These are phyloP conservation scores for Lycium barbarum DNA, from an alignment of 257 asterid species.

Conservation along the genomic window DNA sequence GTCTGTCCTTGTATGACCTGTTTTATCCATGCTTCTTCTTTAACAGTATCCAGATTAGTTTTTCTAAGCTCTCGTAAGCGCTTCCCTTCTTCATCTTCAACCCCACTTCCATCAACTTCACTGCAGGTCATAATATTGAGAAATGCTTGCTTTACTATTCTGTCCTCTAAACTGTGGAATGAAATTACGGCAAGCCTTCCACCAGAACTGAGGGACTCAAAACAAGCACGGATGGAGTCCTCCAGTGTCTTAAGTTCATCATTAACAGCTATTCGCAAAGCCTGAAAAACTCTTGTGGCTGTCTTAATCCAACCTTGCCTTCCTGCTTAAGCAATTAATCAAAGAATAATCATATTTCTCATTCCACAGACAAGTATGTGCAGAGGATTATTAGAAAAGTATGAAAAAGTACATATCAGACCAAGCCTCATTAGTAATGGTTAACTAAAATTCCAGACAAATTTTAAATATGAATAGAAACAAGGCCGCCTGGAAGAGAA, in stretches of 20 bases:
- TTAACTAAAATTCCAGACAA: not conserved
- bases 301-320: conserved; percentile 99
- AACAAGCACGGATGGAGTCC: conserved; percentile 67
- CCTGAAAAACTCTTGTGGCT: conserved; percentile 93
- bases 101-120: conserved; percentile 41
- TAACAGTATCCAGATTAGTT: conserved; percentile 30
- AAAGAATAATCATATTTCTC: conserved; percentile 22
- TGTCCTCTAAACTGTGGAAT: conserved; percentile 96
- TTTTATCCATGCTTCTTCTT: conserved; percentile 74
- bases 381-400: not conserved
- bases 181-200: conserved; percentile 94
- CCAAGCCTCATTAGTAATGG: not conserved
- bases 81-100: conserved; percentile 31
- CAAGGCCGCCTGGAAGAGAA: conserved; percentile 27
- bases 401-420: not conserved
- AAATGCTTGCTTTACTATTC: conserved; percentile 92
- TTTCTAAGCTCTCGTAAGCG: conserved; percentile 22
- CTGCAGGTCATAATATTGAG: conserved; percentile 56
- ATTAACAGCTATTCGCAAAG: conserved; percentile 89
- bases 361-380: not conserved
- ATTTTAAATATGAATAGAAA: not conserved
- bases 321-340: conserved; percentile 58
- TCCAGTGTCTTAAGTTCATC: conserved; percentile 85
- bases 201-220: conserved; percentile 71
- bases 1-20: conserved; percentile 64